Base-by-base conservation (phyloP, 192 early-diverging fungal genomes). In the Geosiphon pyriformis region DNA sequence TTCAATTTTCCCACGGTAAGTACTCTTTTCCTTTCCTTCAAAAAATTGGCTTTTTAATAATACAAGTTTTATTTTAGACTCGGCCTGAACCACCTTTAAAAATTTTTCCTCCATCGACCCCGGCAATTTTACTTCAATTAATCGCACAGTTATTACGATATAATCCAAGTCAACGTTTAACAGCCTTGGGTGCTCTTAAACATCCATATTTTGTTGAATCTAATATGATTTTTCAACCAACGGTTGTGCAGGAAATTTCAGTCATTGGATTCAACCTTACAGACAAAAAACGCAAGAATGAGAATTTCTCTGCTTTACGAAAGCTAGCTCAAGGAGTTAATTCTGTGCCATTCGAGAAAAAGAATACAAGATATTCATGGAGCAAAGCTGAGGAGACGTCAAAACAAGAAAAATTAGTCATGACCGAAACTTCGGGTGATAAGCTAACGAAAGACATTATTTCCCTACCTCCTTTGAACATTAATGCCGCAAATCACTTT, bases 1-100 rank as follows among this genome's bases (percentile, higher is more conserved):
- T 83, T 92, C 60, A 70, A 76, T 22, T 90, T 90, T 73, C 76
- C 81, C 29, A 37, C 42, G 55, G 83, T 82, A 76, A 61, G 70
- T 23, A 20, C 7, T 18, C 10, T 18, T n/a, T 52, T 52, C n/a
- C n/a, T 2, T 18, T 52, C 7, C 1, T 18, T 1, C 1, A 20
- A 52, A n/a, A n/a, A n/a, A n/a, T n/a, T n/a, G n/a, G n/a, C n/a
- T 52, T 52, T 12, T 18, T 52, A 23, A 4, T 22, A 52, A 18
- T 25, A 4, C 18, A 50, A 49, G 22, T 49, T 49, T 50, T 50
- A 20, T 50, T 17, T n/a, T 63, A 63, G 61, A 63, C 4, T 15
- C 25, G 6, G 6, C 61, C 61, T 0, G 23, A 63, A 29, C 42
- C 42, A 30, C 22, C 50, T 7, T 47, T 48, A 23, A 63, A 50